Base-by-base conservation (phyloP, 345 rosid genomes). In the Dipteronia dyeriana region DNA sequence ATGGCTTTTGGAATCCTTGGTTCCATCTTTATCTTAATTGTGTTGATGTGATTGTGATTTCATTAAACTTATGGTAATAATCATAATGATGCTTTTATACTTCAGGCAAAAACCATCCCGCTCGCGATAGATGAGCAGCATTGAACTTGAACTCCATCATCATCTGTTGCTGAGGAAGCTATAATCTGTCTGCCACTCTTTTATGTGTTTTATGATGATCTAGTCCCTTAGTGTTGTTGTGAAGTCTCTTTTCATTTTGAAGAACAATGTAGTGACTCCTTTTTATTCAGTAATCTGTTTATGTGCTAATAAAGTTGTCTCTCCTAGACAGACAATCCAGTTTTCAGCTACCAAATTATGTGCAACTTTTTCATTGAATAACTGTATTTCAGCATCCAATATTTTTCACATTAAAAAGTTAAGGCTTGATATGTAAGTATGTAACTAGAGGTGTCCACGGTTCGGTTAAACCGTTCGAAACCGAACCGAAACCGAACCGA, bases 101-200 rank as follows among this genome's bases (percentile, higher is more conserved):
- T 43, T 16, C 84, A 85, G 90, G 85, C 74, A 14, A 87, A 83
- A 73, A 78, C 88, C 41, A 82, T 83, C 62, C 87, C 84, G 5
- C 68, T 78, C 22, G 84, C 87, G 19, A 73, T 70, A 47, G 87
- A 79, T 67, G 85, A 83, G 80, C 80, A 71, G 62, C 79, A 75
- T 59, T 80, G 59, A 75, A 65, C 59, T 49, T 34, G 38, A 34
- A 34, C 38, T 34, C 6, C 38, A 34, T 38, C 64, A 20, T 23
- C 65, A 20, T 20, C 13, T 59, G 63, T 9, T 59, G 66, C 66
- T 8, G 41, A 38, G 29, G 53, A 56, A 39, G 11, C 66, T 41
- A 41, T 9, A n/a, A 34, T 16, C 20, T 51, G 60, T 63, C 31
- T 17, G 51, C 54, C 51, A 29, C 25, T 49, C 6, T 65, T 66